phyloP scores from a whole-genome alignment of 805 yeast genomes.

The Hanseniaspora singularis region DNA sequence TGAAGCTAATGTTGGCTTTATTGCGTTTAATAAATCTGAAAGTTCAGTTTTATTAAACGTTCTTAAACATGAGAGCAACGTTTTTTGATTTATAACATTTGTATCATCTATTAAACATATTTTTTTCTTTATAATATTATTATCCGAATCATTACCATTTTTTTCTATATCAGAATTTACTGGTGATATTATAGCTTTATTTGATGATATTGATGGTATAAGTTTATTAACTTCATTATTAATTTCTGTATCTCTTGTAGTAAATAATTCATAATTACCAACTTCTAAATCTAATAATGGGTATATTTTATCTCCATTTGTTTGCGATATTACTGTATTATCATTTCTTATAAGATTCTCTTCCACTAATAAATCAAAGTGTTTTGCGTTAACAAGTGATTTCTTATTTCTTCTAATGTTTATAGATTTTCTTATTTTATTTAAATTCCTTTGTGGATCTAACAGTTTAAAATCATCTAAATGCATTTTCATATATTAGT shows the following conservation, averaged over 20 bases:
- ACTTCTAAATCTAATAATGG: not conserved
- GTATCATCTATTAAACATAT: no score
- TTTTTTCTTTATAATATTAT: no score
- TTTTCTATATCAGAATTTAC: conserved; percentile 1
- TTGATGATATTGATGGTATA: no score
- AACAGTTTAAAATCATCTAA: no score
- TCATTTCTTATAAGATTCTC: conserved; percentile 7
- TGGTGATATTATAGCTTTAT: conserved; percentile 16
- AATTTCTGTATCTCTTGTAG: no score
- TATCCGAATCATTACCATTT: not conserved
- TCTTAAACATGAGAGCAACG: conserved; percentile 43
- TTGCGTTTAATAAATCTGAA: conserved; percentile 43
- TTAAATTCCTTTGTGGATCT: no score
- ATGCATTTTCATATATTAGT: no score
- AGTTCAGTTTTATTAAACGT: conserved; percentile 48
- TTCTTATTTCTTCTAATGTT: not conserved
- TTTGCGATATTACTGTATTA: not conserved
- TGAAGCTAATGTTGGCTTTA: conserved; percentile 49
- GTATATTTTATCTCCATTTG: conserved; percentile 1
- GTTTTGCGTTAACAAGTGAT: not conserved
- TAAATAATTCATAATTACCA: not conserved
- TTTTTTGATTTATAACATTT: not conserved
- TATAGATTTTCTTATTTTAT: not conserved
- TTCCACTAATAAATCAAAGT: not conserved
- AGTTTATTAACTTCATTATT: no score